Percentiles rank a stretch among this genome's conserved stretches.
phyloP scores from a whole-genome alignment of 768 basidiomycete genomes.

The Leccinum boreale region DNA sequence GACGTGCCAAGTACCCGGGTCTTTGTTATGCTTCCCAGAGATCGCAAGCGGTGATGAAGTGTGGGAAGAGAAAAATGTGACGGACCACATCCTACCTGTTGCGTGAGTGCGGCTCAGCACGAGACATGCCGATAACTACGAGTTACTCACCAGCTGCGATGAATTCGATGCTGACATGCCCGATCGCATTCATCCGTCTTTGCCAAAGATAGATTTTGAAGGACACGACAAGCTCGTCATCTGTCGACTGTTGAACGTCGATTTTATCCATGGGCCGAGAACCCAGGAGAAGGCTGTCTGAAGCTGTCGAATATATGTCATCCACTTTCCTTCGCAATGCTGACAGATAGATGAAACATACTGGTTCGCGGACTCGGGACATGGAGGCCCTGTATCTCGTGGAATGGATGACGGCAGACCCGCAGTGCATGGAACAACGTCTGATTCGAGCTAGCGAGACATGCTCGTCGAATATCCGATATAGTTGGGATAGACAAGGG shows the following conservation, averaged over 20 bases:
- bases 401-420: constrained; percentile 19
- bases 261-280: constrained; percentile 50
- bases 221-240: constrained; percentile 39
- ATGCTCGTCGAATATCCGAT: constrained; percentile 65
- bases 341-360: constrained; percentile 18
- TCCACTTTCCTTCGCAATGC: neutral
- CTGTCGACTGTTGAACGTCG: constrained; percentile 41
- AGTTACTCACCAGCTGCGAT: constrained; percentile 40
- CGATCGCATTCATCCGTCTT: constrained; percentile 63
- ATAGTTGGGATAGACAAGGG: constrained; percentile 42
- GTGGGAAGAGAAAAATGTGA: constrained; percentile 19
- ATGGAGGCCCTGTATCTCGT: constrained; percentile 20
- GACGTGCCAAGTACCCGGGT: constrained; percentile 36
- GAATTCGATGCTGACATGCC: constrained; percentile 59
- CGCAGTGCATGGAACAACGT: constrained; percentile 27
- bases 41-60: neutral
- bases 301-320: constrained; percentile 16
- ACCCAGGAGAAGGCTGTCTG: constrained; percentile 38
- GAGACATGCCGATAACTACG: neutral
- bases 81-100: constrained; percentile 25
- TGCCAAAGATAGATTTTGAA: constrained; percentile 60
- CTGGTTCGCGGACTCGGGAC: constrained; percentile 11
- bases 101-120: neutral
- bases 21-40: constrained; percentile 8
- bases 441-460: constrained; percentile 39